phyloP scores from a whole-genome alignment of 2,329 filamentous ascomycete genomes.

The Nothophoma quercina region DNA sequence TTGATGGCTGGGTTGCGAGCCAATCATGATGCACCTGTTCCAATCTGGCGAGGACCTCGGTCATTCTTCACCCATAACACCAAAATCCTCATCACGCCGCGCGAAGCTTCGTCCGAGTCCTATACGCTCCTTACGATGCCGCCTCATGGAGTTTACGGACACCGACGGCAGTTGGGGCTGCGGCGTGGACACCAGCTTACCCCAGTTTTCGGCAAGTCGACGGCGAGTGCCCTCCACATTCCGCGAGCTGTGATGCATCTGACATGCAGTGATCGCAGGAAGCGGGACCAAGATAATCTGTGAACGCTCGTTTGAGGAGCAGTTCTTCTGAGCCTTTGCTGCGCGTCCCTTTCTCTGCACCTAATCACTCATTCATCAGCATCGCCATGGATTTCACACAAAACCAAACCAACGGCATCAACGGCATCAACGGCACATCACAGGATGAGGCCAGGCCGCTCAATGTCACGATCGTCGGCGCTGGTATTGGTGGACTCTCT shows the following conservation, averaged over 20 bases:
- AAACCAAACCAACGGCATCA: constrained; percentile 8
- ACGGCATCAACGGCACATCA: constrained; percentile 1
- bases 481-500: constrained; percentile 62
- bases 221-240: constrained; percentile 11
- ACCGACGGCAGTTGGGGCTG: background rate
- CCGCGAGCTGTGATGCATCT: background rate
- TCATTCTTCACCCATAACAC: background rate
- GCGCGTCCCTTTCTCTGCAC: background rate
- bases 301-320: background rate
- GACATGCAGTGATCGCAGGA: background rate
- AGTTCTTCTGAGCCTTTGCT: background rate
- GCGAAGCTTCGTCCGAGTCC: background rate
- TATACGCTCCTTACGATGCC: background rate
- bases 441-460: constrained; percentile 34
- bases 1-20: background rate
- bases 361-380: background rate
- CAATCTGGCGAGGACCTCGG: background rate
- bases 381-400: constrained; percentile 27
- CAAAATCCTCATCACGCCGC: background rate
- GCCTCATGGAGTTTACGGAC: background rate
- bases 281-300: background rate
- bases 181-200: background rate
- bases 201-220: background rate
- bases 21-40: background rate
- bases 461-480: constrained; percentile 51